Conservation (phyloP, 768 basidiomycete genomes). For the Lepiota brunneoincarnata region DNA sequence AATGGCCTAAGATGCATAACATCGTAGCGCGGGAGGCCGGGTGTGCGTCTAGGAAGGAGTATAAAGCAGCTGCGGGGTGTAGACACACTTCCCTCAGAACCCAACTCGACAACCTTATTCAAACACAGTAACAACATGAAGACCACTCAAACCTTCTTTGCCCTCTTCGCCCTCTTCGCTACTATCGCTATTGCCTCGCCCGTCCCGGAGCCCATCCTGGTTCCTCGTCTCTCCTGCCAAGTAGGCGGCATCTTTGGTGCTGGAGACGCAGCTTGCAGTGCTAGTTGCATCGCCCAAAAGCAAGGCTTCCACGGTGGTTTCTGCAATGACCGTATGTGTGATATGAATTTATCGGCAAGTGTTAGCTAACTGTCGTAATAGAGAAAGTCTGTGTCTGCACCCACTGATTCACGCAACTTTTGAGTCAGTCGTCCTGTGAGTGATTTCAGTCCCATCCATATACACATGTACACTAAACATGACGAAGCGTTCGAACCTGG, state of each 20-base stretch:
- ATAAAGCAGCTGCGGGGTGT: too few species aligned
- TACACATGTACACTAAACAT: too few species aligned
- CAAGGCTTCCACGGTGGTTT: constrained; percentile 6
- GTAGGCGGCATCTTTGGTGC: constrained; percentile 6
- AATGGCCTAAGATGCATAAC: too few species aligned
- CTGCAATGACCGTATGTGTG: constrained; percentile 6
- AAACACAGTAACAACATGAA: too few species aligned
- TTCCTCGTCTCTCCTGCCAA: neutral
- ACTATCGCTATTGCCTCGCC: neutral
- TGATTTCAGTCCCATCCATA: too few species aligned
- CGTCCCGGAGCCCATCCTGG: neutral
- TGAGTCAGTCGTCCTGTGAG: too few species aligned
- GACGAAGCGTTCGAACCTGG: too few species aligned
- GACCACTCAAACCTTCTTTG: neutral
- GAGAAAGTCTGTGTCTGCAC: neutral
- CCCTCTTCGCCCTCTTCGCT: neutral
- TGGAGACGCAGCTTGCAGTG: constrained; percentile 3
- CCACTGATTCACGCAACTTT: neutral
- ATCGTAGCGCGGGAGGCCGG: too few species aligned
- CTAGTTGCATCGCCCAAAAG: constrained; percentile 2
- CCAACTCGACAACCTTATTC: too few species aligned
- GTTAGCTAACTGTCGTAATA: neutral
- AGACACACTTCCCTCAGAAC: too few species aligned
- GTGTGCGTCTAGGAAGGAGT: too few species aligned
- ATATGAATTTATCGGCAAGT: neutral